phyloP scores from a whole-genome alignment of 371 early-diverging fungal species.

The Actinomortierella wolfii region DNA sequence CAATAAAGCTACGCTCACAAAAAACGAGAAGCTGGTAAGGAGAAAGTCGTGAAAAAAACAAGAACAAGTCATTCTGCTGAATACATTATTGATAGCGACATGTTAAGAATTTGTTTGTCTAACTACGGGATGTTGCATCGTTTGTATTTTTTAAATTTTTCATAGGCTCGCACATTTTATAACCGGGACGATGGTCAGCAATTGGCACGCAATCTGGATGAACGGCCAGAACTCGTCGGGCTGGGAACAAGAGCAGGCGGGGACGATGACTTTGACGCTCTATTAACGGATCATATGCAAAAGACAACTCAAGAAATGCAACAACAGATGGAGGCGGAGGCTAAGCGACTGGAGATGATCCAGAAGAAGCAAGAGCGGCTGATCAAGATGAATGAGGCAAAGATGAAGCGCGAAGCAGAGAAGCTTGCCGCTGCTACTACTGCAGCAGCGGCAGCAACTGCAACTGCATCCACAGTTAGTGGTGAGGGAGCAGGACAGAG shows the following conservation, averaged over 20 bases:
- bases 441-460: slow-evolving; percentile 6
- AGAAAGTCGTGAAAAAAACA: no score
- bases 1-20: no score
- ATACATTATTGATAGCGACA: no score
- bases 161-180: neutral
- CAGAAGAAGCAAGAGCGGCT: slow-evolving; percentile 20
- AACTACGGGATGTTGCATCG: neutral
- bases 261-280: slow-evolving; percentile 29
- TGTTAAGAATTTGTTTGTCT: no score
- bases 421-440: neutral
- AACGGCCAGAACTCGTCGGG: slow-evolving; percentile 31
- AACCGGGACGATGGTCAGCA: neutral
- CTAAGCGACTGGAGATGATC: slow-evolving; percentile 14
- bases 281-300: slow-evolving; percentile 30
- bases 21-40: no score
- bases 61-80: no score
- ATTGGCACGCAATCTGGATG: slow-evolving; percentile 4
- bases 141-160: slow-evolving; percentile 1
- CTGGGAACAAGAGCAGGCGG: neutral
- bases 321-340: slow-evolving; percentile 25
- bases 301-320: slow-evolving; percentile 28
- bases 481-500: no score
- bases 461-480: neutral
- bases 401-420: neutral
- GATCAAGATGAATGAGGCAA: slow-evolving; percentile 5